Evolutionary conservation across 2,329 filamentous ascomycete genomes (phyloP).

Genomic region (Zymoseptoria brevis): DNA sequence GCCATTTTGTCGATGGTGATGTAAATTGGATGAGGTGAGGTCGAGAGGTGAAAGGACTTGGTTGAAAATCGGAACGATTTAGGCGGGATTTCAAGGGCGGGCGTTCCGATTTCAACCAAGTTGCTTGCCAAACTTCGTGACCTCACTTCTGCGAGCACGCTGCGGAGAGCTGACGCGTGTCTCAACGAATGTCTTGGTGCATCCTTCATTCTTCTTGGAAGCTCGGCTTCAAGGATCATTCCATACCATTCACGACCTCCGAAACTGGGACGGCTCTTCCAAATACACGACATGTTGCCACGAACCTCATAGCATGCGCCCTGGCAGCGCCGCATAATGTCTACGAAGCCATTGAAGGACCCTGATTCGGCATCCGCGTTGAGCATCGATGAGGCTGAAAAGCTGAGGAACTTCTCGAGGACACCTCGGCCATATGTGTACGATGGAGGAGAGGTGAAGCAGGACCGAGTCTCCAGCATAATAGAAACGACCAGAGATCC

Average conservation of each 20-base stretch:
- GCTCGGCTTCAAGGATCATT: neutral
- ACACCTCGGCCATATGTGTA: conserved; percentile 25
- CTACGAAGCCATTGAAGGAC: neutral
- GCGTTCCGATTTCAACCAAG: too few relatives aligned
- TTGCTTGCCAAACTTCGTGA: neutral
- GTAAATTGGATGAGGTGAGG: neutral
- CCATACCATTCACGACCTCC: neutral
- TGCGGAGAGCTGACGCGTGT: neutral
- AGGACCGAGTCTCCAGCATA: conserved; percentile 2
- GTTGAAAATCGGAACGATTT: too few relatives aligned
- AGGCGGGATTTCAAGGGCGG: too few relatives aligned
- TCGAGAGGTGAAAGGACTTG: neutral
- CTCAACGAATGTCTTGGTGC: neutral
- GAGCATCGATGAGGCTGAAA: conserved; percentile 12
- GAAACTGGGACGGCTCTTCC: neutral
- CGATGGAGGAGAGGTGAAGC: conserved; percentile 18
- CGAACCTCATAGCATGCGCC: neutral
- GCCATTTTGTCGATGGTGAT: neutral
- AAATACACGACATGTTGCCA: neutral
- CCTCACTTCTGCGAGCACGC: neutral
- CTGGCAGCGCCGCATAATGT: neutral
- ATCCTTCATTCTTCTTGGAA: neutral
- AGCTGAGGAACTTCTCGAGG: conserved; percentile 13
- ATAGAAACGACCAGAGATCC: neutral
- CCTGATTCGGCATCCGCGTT: neutral